These are phyloP conservation scores for Melampsora americana DNA, from an alignment of 1,284 basidiomycete genomes.

Conservation along the genomic window DNA sequence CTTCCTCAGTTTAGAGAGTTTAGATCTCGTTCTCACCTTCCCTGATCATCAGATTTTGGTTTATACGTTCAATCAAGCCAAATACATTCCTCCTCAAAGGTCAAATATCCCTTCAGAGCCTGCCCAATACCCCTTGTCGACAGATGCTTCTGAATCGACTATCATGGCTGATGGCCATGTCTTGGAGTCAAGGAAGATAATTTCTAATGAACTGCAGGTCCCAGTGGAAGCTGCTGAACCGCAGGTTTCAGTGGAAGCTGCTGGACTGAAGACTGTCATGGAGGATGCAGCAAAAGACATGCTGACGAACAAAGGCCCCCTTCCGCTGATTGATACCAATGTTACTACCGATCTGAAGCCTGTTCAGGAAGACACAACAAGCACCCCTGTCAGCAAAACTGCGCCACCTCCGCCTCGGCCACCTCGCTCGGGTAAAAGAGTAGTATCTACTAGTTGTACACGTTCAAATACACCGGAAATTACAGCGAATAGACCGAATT, in stretches of 20 bases:
- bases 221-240: too few species aligned
- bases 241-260: neutral
- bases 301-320: neutral
- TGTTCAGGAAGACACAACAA: neutral
- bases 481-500: neutral
- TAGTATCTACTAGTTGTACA: neutral
- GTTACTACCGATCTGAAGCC: neutral
- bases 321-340: neutral
- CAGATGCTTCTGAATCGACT: too few species aligned
- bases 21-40: conserved; percentile 35
- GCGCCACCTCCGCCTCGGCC: neutral
- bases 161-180: too few species aligned
- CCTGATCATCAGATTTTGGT: conserved; percentile 10
- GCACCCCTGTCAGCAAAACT: neutral
- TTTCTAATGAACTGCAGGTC: too few species aligned
- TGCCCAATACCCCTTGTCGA: neutral
- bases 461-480: neutral
- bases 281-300: neutral
- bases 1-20: conserved; percentile 29
- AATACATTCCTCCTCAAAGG: neutral
- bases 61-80: conserved; percentile 19
- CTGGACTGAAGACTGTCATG: too few species aligned
- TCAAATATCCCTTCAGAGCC: neutral
- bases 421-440: neutral
- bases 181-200: too few species aligned